A percentile compares a stretch with the other conserved stretches of the same genome.
phyloP scores from a whole-genome alignment of 768 basidiomycete genomes.

The Rhodocollybia butyracea region DNA sequence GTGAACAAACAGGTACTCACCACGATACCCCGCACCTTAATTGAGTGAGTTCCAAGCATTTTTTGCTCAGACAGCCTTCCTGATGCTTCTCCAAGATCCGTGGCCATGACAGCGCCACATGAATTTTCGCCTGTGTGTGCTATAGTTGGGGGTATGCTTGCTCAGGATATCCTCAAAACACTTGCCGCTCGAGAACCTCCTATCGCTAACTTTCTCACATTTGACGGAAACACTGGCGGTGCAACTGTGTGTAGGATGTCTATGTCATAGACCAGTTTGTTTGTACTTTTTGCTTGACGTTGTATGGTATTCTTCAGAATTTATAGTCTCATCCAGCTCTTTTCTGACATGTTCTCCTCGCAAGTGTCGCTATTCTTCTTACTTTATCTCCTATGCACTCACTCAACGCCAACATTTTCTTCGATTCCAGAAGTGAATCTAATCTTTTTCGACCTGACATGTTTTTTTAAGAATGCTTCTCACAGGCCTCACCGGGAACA shows the following conservation, averaged over 20 bases:
- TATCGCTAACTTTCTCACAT: constrained; percentile 87
- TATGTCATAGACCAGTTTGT: constrained; percentile 33
- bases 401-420: too few species aligned
- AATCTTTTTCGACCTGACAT: too few species aligned
- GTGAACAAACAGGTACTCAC: constrained; percentile 69
- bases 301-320: too few species aligned
- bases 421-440: too few species aligned
- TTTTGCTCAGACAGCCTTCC: neutral
- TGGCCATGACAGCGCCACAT: constrained; percentile 66
- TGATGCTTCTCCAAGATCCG: constrained; percentile 41
- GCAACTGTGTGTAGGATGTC: constrained; percentile 63
- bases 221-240: constrained; percentile 79
- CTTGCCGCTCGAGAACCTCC: constrained; percentile 89
- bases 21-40: constrained; percentile 51
- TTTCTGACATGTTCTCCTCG: too few species aligned
- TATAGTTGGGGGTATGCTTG: constrained; percentile 91
- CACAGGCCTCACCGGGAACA: too few species aligned
- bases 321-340: too few species aligned
- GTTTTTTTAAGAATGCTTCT: too few species aligned
- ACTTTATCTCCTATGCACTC: too few species aligned
- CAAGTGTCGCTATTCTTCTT: too few species aligned
- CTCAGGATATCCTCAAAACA: constrained; percentile 91
- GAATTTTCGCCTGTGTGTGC: constrained; percentile 95
- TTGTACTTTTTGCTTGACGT: too few species aligned
- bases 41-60: constrained; percentile 48